Evolutionary conservation across 2,329 filamentous ascomycete species (phyloP).

Genomic region (Monascus ruber): DNA sequence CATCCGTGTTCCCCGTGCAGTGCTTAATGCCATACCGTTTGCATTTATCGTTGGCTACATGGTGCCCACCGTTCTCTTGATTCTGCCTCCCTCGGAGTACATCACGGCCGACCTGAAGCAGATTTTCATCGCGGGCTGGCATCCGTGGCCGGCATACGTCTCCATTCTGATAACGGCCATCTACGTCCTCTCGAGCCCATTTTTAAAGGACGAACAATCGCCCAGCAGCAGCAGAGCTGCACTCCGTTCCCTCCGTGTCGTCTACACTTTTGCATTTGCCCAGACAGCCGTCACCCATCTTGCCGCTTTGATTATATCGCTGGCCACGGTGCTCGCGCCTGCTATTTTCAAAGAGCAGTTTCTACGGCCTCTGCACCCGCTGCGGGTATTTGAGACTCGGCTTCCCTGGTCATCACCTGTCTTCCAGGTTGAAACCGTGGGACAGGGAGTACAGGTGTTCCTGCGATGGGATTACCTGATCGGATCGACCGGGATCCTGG

Average conservation of each 20-base stretch:
- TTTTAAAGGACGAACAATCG: conserved; percentile 12
- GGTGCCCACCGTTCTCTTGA: conserved; percentile 34
- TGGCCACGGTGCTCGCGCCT: conserved; percentile 27
- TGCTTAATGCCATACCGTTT: conserved; percentile 27
- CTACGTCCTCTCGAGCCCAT: conserved; percentile 13
- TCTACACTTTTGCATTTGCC: conserved; percentile 32
- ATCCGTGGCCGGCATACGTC: conserved; percentile 39
- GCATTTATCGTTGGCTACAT: conserved; percentile 34
- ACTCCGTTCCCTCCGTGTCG: conserved; percentile 22
- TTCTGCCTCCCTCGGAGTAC: conserved; percentile 29
- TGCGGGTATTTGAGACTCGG: conserved; percentile 24
- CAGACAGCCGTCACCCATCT: conserved; percentile 32
- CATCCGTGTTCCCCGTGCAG: conserved; percentile 19
- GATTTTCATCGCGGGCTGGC: conserved; percentile 39
- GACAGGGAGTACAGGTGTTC: conserved; percentile 34
- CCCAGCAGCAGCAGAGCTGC: conserved; percentile 13
- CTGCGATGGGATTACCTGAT: conserved; percentile 40
- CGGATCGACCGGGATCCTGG: conserved; percentile 29
- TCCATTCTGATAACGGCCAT: conserved; percentile 27
- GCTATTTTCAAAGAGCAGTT: conserved; percentile 22
- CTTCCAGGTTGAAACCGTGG: conserved; percentile 20
- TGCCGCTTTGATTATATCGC: conserved; percentile 28
- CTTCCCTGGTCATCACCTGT: conserved; percentile 22
- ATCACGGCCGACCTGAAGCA: conserved; percentile 36
- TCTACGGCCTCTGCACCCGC: conserved; percentile 24